phyloP scores from a whole-genome alignment of 2,329 filamentous ascomycete genomes.

The Talaromyces piceae region DNA sequence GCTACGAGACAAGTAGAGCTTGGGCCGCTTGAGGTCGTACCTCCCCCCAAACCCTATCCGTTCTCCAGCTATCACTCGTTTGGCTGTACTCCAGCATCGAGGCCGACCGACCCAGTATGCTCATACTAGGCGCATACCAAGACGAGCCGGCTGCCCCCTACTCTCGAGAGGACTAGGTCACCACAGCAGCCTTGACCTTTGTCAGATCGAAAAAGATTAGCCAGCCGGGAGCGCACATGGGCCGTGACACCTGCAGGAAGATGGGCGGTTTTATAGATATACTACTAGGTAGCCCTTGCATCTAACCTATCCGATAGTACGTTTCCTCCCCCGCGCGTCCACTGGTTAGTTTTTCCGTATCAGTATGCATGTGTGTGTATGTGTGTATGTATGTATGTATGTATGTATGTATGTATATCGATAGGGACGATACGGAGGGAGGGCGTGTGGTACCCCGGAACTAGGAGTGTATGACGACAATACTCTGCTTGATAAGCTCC shows the following conservation, averaged over 20 bases:
- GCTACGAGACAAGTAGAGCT: slow-evolving; percentile 6
- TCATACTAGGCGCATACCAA: neutral
- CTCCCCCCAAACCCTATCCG: neutral
- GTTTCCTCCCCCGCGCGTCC: too few relatives aligned
- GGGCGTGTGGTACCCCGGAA: too few relatives aligned
- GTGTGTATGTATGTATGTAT: too few relatives aligned
- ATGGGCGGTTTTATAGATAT: neutral
- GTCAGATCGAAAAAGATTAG: neutral
- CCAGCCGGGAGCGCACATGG: too few relatives aligned
- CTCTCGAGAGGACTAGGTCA: neutral
- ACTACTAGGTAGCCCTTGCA: neutral
- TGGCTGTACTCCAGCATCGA: too few relatives aligned
- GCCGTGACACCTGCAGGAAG: neutral
- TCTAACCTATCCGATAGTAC: neutral
- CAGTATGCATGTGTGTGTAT: neutral
- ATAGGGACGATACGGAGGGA: too few relatives aligned
- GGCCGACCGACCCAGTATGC: too few relatives aligned
- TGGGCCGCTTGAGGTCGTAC: slow-evolving; percentile 5
- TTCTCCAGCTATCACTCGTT: too few relatives aligned
- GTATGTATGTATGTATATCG: too few relatives aligned
- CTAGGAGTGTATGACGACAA: neutral
- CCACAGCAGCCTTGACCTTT: neutral
- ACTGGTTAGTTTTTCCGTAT: neutral
- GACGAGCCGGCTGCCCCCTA: too few relatives aligned
- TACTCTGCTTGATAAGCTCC: neutral